Evolutionary conservation across 768 basidiomycete species (phyloP).

Genomic region (Collybiopsis confluens): DNA sequence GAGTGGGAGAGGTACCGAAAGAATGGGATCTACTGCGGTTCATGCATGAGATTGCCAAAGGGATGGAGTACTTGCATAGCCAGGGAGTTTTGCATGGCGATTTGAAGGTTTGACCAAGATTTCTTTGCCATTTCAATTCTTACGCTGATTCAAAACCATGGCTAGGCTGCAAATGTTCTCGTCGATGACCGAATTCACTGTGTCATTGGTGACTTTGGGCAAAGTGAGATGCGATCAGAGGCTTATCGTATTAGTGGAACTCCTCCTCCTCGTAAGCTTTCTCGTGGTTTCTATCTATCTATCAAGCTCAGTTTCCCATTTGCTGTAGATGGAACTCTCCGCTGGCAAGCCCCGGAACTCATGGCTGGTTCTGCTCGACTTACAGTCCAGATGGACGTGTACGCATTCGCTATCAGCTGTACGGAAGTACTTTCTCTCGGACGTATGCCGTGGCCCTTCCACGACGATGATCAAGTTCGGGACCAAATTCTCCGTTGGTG

Average conservation of each 20-base stretch:
- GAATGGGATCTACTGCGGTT: slow-evolving; percentile 50
- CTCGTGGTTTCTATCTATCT: too few relatives aligned
- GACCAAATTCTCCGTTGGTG: slow-evolving; percentile 46
- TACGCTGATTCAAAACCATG: not conserved
- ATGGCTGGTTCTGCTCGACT: slow-evolving; percentile 42
- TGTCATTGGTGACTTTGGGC: slow-evolving; percentile 80
- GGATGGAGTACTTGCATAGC: slow-evolving; percentile 77
- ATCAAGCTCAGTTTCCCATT: too few relatives aligned
- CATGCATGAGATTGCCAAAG: slow-evolving; percentile 71
- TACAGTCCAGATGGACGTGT: slow-evolving; percentile 60
- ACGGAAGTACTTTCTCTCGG: slow-evolving; percentile 62
- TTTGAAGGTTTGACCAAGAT: slow-evolving; percentile 53
- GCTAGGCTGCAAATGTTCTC: slow-evolving; percentile 68
- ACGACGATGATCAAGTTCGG: slow-evolving; percentile 48
- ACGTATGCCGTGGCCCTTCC: slow-evolving; percentile 50
- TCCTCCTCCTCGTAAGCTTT: slow-evolving; percentile 40
- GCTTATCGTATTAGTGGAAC: slow-evolving; percentile 56
- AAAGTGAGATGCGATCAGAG: slow-evolving; percentile 76
- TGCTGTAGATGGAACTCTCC: slow-evolving; percentile 51
- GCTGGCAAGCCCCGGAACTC: slow-evolving; percentile 73
- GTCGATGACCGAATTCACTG: slow-evolving; percentile 65
- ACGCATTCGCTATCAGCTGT: slow-evolving; percentile 64
- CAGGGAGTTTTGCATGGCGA: slow-evolving; percentile 74
- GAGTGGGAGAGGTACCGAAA: slow-evolving; percentile 17
- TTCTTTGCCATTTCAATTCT: not conserved